Base-by-base conservation (phyloP, 2,329 filamentous ascomycete species). In the Cercospora sojina region DNA sequence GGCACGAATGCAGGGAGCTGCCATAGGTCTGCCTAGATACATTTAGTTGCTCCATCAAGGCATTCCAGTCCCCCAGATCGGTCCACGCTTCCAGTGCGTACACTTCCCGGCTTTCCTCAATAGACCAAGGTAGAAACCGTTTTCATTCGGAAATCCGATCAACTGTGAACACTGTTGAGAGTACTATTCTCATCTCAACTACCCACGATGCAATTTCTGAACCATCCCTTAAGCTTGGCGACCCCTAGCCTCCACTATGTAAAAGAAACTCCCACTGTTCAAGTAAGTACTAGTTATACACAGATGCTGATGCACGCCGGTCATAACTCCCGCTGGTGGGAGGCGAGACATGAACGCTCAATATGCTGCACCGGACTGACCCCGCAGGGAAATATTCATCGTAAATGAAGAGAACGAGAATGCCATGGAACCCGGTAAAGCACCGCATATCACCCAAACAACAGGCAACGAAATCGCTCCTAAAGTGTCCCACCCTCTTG, bases 401-500 rank as follows among this genome's bases (percentile, higher is more conserved):
- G 51, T 27, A 56, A 56, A 56, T 56, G 51, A n/a, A 56, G 29
- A 16, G 29, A 56, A 31, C 6, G 47, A 41, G 35, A 25, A 20
- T 29, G 25, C 51, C 31, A 56, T n/a, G 51, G 20, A 56, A 56
- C 3, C 12, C 10, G 9, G 51, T 3, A 55, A 29, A 27, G 7
- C 23, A 20, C 16, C 51, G 27, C 25, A 25, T 5, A 3, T 62
- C 47, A 62, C 23, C 47, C 49, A 38, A 62, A 31, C 18, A 62
- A 29, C 12, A 62, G 49, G 49, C 47, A 41, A 49, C 32, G 55
- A 32, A 62, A 62, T 53, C 60, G 60, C 29, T 62, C 47, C 60
- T 62, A 62, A 31, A 62, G 29, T 18, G 47, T 56, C 62, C 16
- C 31, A 16, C n/a, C 38, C 35, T 64, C 35, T 23, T 64, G 62